Conservation (phyloP, 2,329 filamentous ascomycete species). For the Neonectria coccinea region DNA sequence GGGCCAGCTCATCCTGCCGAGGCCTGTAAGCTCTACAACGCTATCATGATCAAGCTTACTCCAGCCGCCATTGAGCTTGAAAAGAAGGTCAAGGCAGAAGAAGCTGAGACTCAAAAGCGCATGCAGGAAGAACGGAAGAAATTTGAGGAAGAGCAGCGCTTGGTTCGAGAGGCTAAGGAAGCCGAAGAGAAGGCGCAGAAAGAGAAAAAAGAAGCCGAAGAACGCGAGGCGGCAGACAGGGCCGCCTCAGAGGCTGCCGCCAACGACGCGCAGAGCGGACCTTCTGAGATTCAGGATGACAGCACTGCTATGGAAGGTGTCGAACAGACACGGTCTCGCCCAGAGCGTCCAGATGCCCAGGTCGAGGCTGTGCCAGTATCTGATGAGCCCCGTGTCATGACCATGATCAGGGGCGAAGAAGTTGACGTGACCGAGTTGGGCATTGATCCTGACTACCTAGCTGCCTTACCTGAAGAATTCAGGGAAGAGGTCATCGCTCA, state of each 20-base stretch:
- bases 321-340: constrained; percentile 62
- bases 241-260: constrained; percentile 68
- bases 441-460: constrained; percentile 93
- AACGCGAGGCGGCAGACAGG: constrained; percentile 68
- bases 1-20: constrained; percentile 72
- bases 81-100: constrained; percentile 74
- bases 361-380: constrained; percentile 35
- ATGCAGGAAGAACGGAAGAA: constrained; percentile 69
- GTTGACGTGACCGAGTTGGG: constrained; percentile 94
- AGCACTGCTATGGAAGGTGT: constrained; percentile 80
- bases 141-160: constrained; percentile 73
- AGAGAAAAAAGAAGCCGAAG: constrained; percentile 78
- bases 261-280: constrained; percentile 29
- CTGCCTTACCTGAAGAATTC: constrained; percentile 97
- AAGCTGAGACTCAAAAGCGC: constrained; percentile 63
- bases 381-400: constrained; percentile 72
- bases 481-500: constrained; percentile 95
- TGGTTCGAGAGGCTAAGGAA: constrained; percentile 77
- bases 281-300: constrained; percentile 25
- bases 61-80: constrained; percentile 87
- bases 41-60: constrained; percentile 78
- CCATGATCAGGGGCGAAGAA: constrained; percentile 85
- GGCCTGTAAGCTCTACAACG: constrained; percentile 74
- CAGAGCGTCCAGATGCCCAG: constrained; percentile 47
- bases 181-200: constrained; percentile 74